Evolutionary conservation across 2,329 filamentous ascomycete genomes (phyloP).

Genomic region (Fusarium luffae): DNA sequence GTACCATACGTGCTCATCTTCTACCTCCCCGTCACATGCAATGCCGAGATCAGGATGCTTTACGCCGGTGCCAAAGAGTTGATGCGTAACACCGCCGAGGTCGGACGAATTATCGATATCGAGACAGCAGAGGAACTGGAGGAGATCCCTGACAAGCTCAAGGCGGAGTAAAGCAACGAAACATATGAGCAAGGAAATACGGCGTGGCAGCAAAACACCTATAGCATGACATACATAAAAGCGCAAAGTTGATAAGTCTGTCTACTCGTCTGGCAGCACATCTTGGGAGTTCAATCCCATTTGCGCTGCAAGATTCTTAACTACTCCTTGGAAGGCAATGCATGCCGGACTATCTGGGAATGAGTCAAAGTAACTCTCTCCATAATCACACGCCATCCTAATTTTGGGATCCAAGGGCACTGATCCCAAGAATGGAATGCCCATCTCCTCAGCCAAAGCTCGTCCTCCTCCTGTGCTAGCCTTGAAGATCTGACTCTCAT

Average conservation of each 20-base stretch:
- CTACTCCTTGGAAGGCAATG: constrained; percentile 81
- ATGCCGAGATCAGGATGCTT: constrained; percentile 87
- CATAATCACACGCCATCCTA: constrained; percentile 95
- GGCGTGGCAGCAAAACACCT: constrained; percentile 3
- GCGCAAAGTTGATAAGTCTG: constrained; percentile 17
- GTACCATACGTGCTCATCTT: constrained; percentile 96
- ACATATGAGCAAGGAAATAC: not conserved
- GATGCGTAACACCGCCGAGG: constrained; percentile 92
- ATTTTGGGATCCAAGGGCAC: constrained; percentile 94
- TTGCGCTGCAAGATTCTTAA: constrained; percentile 75
- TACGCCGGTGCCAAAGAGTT: constrained; percentile 97
- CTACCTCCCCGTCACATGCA: constrained; percentile 93
- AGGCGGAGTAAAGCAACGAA: constrained; percentile 24
- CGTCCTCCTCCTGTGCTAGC: constrained; percentile 90
- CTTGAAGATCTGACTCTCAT: constrained; percentile 86
- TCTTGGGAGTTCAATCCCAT: constrained; percentile 71
- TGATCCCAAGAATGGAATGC: constrained; percentile 86
- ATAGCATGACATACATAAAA: constrained; percentile 38
- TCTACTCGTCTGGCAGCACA: constrained; percentile 56
- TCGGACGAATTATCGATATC: constrained; percentile 88
- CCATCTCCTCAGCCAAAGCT: constrained; percentile 84
- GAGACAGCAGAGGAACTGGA: constrained; percentile 82
- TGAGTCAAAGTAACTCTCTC: constrained; percentile 95
- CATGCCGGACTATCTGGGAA: constrained; percentile 95
- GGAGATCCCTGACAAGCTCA: constrained; percentile 77